phyloP scores from a whole-genome alignment of 2,329 filamentous ascomycete genomes.

The Basipetospora chlamydospora region DNA sequence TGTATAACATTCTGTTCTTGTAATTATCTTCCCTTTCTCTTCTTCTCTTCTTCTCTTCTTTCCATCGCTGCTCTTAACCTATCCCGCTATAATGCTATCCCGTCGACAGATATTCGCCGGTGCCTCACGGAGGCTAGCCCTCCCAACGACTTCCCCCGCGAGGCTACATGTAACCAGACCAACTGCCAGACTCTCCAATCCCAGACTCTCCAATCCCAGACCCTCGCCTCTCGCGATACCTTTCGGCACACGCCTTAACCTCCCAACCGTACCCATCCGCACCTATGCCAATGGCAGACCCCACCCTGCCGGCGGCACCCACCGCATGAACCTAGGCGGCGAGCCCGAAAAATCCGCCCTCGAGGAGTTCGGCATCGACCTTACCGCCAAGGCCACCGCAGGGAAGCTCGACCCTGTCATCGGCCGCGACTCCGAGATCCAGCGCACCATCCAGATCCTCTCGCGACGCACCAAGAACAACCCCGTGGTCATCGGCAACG shows the following conservation, averaged over 20 bases:
- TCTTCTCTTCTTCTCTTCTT: no score
- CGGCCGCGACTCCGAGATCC: slow-evolving; percentile 80
- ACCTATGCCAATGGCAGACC: slow-evolving; percentile 58
- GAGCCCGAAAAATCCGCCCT: slow-evolving; percentile 70
- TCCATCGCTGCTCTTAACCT: no score
- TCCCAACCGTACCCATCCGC: slow-evolving; percentile 17
- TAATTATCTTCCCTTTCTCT: no score
- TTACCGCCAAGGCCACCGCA: slow-evolving; percentile 70
- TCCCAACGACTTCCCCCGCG: background rate
- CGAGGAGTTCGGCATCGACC: slow-evolving; percentile 80
- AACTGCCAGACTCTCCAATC: background rate
- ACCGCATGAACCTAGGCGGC: slow-evolving; percentile 78
- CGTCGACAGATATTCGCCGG: slow-evolving; percentile 22
- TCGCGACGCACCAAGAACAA: slow-evolving; percentile 97
- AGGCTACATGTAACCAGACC: background rate
- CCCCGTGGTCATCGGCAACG: slow-evolving; percentile 92
- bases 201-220: no score
- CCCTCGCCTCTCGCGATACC: no score
- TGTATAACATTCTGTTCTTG: no score
- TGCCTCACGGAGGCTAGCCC: slow-evolving; percentile 18
- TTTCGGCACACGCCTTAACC: background rate
- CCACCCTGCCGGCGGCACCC: slow-evolving; percentile 80
- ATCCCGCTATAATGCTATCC: slow-evolving; percentile 28
- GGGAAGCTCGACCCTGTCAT: slow-evolving; percentile 95
- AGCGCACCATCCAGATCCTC: slow-evolving; percentile 85